Conservation (phyloP, 2,329 filamentous ascomycete species). For the Nothopassalora personata region DNA sequence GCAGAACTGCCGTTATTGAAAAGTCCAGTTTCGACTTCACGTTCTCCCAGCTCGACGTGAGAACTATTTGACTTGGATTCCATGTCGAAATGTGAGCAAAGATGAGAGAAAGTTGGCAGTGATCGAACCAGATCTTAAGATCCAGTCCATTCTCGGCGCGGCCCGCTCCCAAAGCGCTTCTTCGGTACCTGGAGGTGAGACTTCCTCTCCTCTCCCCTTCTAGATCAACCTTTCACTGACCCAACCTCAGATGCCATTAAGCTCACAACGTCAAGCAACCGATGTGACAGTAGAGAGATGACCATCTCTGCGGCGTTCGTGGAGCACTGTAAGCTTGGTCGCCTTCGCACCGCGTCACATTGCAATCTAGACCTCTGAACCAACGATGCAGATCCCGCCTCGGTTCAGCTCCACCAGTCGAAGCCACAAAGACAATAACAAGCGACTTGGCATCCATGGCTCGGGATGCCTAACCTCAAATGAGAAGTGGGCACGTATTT, state of each 20-base stretch:
- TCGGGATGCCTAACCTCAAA: neutral
- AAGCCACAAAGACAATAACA: neutral
- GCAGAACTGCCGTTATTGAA: too few species aligned
- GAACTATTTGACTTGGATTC: neutral
- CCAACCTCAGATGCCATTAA: neutral
- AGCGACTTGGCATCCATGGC: neutral
- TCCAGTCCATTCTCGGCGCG: neutral
- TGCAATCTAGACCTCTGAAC: neutral
- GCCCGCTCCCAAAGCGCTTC: neutral
- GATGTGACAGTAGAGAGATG: neutral
- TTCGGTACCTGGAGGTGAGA: neutral
- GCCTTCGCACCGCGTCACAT: neutral
- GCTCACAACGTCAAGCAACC: neutral
- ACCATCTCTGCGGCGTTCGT: neutral
- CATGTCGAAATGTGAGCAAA: neutral
- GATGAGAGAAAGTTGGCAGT: neutral
- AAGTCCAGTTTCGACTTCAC: too few species aligned
- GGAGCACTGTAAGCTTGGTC: neutral
- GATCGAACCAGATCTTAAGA: neutral
- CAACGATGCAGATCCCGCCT: neutral
- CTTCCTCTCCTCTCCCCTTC: neutral
- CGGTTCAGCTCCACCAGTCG: neutral
- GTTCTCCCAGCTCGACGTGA: neutral
- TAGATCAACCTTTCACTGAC: neutral
- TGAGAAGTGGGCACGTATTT: neutral